Evolutionary conservation across 2,329 filamentous ascomycete species (phyloP).

Genomic region (Zalaria sp.): DNA sequence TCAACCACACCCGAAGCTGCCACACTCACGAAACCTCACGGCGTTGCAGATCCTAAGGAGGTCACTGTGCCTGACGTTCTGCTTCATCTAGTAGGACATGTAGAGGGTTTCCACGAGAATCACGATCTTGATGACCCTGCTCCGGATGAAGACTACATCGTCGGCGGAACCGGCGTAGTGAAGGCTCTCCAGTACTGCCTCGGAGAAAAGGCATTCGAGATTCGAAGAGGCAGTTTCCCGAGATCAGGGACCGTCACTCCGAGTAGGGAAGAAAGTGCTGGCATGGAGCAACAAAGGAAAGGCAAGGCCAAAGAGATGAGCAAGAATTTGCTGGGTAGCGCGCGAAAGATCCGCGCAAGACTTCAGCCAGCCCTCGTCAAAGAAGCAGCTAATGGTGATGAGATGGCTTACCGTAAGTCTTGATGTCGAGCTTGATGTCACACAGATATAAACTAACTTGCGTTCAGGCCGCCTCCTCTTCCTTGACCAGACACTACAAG

Average conservation of each 20-base stretch:
- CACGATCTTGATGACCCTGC: constrained; percentile 53
- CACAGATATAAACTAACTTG: neutral
- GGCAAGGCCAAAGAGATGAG: constrained; percentile 83
- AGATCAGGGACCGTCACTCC: constrained; percentile 40
- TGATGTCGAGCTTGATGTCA: constrained; percentile 22
- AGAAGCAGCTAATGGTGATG: constrained; percentile 56
- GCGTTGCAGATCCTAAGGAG: constrained; percentile 37
- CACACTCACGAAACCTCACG: constrained; percentile 25
- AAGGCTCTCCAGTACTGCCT: constrained; percentile 87
- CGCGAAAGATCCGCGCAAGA: constrained; percentile 72
- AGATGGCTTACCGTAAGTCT: constrained; percentile 57
- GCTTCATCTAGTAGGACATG: constrained; percentile 70
- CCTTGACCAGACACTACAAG: constrained; percentile 74
- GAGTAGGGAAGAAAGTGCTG: constrained; percentile 21
- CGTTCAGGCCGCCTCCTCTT: constrained; percentile 58
- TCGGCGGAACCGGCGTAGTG: constrained; percentile 87
- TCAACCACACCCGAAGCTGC: constrained; percentile 31
- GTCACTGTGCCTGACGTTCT: constrained; percentile 69
- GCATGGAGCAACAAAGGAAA: constrained; percentile 16
- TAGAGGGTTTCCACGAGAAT: constrained; percentile 33
- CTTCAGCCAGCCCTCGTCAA: constrained; percentile 72
- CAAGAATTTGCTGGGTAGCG: constrained; percentile 73
- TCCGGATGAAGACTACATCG: constrained; percentile 87
- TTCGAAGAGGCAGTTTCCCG: constrained; percentile 25
- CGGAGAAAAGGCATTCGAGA: constrained; percentile 57